A percentile compares a stretch with the other conserved stretches of the same genome.
Evolutionary conservation across 1,139 yeast genomes (phyloP).

Genomic region (Debaryomyces psychrophilus): DNA sequence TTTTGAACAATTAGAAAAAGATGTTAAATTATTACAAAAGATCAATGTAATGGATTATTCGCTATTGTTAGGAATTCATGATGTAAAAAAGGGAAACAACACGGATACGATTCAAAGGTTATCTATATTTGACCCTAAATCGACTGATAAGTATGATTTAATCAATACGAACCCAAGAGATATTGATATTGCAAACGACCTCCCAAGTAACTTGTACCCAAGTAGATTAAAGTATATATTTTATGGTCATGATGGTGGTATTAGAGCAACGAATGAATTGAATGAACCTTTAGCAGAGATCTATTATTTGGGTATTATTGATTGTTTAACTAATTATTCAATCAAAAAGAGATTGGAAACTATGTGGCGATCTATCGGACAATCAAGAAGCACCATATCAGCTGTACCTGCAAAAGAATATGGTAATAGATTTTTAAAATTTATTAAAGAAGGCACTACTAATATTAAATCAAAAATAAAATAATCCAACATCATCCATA

Average conservation of each 20-base stretch:
- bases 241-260: constrained; percentile 86
- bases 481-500: neutral
- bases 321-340: constrained; percentile 87
- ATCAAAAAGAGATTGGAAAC: constrained; percentile 81
- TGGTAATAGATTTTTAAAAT: constrained; percentile 80
- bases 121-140: constrained; percentile 53
- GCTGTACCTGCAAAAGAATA: constrained; percentile 91
- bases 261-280: constrained; percentile 68
- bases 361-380: constrained; percentile 75
- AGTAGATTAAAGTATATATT: constrained; percentile 59
- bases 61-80: constrained; percentile 83
- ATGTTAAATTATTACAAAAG: constrained; percentile 69
- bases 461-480: constrained; percentile 14
- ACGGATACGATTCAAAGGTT: constrained; percentile 40
- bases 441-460: constrained; percentile 53
- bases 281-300: constrained; percentile 69
- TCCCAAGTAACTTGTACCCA: constrained; percentile 51
- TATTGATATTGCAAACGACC: constrained; percentile 43
- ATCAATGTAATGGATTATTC: constrained; percentile 96
- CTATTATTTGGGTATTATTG: constrained; percentile 92
- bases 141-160: constrained; percentile 43
- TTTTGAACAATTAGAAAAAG: constrained; percentile 70
- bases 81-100: constrained; percentile 60
- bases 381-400: constrained; percentile 71
- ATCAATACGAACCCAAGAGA: constrained; percentile 52